Evolutionary conservation across 73 alveolate genomes (phyloP).

Genomic region (Urostyla sp.): DNA sequence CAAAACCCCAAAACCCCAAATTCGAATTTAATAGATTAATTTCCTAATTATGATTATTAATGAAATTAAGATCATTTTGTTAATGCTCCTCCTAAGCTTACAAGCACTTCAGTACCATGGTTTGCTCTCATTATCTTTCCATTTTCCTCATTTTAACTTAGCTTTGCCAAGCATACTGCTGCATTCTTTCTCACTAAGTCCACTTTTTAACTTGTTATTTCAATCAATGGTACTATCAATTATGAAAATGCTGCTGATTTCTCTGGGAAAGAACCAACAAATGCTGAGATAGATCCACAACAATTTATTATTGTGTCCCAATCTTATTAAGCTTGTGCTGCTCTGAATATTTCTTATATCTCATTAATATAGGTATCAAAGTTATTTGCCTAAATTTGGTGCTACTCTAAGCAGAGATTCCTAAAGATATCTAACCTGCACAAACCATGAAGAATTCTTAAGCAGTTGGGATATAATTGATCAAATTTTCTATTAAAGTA

Average conservation of each 20-base stretch:
- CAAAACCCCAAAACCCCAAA: no score
- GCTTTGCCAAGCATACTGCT: conserved; percentile 93
- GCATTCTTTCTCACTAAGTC: conserved; percentile 97
- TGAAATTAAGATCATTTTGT: conserved; percentile 64
- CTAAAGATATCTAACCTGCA: conserved; percentile 28
- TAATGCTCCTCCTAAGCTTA: conserved; percentile 83
- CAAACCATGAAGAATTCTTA: conserved; percentile 45
- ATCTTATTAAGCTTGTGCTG: not conserved
- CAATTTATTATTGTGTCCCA: conserved; percentile 61
- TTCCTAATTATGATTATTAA: no score
- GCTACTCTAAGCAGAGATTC: conserved; percentile 29
- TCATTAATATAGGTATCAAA: conserved; percentile 49
- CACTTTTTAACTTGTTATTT: conserved; percentile 87
- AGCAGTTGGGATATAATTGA: not conserved
- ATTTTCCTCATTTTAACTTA: conserved; percentile 86
- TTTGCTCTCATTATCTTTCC: conserved; percentile 80
- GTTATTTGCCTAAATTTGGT: conserved; percentile 15
- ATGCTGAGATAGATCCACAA: conserved; percentile 66
- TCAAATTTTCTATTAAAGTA: conserved; percentile 51
- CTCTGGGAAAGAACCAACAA: conserved; percentile 83
- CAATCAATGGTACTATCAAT: conserved; percentile 80
- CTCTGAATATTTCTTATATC: conserved; percentile 14
- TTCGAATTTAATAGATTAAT: no score
- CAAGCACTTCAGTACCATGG: conserved; percentile 95
- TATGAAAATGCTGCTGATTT: conserved; percentile 71